A percentile compares a stretch with the other conserved stretches of the same genome.
These are phyloP conservation scores for Cicer bijugum DNA, from an alignment of 306 rosid species.

Conservation along the genomic window DNA sequence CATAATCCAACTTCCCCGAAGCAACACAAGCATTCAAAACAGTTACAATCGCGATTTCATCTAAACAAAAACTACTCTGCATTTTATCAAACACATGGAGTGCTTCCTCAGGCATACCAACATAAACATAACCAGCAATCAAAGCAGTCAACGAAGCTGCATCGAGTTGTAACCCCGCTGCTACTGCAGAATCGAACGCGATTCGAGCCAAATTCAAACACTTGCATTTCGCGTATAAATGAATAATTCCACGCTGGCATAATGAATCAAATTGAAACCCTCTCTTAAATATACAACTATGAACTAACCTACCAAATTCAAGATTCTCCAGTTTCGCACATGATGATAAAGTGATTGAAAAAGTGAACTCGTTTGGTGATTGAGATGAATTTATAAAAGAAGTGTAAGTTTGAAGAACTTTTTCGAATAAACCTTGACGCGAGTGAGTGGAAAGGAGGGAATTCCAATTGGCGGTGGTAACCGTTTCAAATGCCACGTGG, in stretches of 20 bases:
- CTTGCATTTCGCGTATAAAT: slow-evolving; percentile 70
- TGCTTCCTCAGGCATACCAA: slow-evolving; percentile 61
- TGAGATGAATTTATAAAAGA: slow-evolving; percentile 46
- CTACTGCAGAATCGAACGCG: slow-evolving; percentile 49
- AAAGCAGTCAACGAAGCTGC: slow-evolving; percentile 68
- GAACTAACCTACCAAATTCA: slow-evolving; percentile 62
- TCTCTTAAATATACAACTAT: slow-evolving; percentile 53
- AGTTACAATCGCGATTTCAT: slow-evolving; percentile 66
- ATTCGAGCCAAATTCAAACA: slow-evolving; percentile 54
- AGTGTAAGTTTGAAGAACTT: slow-evolving; percentile 50
- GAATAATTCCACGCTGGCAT: slow-evolving; percentile 66
- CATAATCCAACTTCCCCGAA: slow-evolving; percentile 55
- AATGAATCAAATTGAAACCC: slow-evolving; percentile 55
- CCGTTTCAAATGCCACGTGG: neutral
- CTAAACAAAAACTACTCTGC: slow-evolving; percentile 48
- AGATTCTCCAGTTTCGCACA: slow-evolving; percentile 59
- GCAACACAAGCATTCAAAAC: slow-evolving; percentile 60
- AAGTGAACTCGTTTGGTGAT: slow-evolving; percentile 61
- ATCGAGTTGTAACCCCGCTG: slow-evolving; percentile 40
- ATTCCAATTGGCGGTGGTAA: slow-evolving; percentile 49
- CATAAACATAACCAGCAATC: slow-evolving; percentile 65
- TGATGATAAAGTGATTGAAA: slow-evolving; percentile 61
- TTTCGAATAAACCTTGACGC: slow-evolving; percentile 43
- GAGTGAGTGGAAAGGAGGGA: slow-evolving; percentile 67
- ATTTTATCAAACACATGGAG: slow-evolving; percentile 62